Evolutionary conservation across 2,329 filamentous ascomycete species (phyloP).

Genomic region (Fusarium euwallaceae): DNA sequence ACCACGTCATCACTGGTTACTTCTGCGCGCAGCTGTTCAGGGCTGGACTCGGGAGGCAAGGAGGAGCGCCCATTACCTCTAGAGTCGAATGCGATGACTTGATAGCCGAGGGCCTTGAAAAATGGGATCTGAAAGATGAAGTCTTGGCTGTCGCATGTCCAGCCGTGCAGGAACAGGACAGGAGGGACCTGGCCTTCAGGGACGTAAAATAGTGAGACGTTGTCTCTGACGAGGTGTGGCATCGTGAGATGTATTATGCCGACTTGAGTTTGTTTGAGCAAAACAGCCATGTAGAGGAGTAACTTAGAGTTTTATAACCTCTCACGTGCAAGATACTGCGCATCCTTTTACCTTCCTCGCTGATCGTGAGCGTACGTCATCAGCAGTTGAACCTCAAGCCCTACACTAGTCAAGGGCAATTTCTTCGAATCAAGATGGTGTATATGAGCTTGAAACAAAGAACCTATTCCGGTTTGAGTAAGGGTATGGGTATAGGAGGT

Average conservation of each 20-base stretch:
- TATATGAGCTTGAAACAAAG: not conserved
- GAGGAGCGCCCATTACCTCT: not conserved
- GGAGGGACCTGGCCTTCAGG: not conserved
- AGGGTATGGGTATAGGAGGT: not conserved
- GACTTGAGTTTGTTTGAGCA: not conserved
- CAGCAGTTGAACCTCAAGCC: not conserved
- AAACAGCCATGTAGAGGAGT: not conserved
- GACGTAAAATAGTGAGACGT: not conserved
- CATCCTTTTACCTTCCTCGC: not conserved
- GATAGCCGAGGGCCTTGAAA: not conserved
- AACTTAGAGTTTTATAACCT: not conserved
- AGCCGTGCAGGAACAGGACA: not conserved
- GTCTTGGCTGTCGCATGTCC: not conserved
- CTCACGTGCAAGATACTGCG: not conserved
- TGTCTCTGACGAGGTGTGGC: not conserved
- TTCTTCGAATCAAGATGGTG: not conserved
- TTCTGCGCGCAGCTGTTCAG: not conserved
- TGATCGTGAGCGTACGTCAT: not conserved
- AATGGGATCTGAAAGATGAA: not conserved
- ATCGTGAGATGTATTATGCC: not conserved
- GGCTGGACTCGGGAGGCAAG: not conserved
- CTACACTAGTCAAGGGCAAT: not conserved
- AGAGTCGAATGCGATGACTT: not conserved
- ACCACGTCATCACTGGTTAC: not conserved
- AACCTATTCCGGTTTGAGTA: not conserved